Base-by-base conservation (phyloP, 2,329 filamentous ascomycete genomes). In the Dactylellina parvicollis region DNA sequence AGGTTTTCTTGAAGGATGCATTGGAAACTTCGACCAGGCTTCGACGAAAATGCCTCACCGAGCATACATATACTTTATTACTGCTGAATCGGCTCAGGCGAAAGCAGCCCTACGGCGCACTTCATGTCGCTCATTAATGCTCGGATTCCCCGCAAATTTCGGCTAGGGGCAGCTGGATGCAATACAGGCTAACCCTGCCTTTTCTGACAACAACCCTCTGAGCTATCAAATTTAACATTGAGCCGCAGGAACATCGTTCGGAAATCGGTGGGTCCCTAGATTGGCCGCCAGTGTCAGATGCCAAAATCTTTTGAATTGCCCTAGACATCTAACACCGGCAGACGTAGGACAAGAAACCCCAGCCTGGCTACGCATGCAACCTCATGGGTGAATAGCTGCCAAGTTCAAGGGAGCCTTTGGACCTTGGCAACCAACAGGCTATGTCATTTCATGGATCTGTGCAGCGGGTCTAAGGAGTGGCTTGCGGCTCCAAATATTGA, bases 131-230 rank as follows among this genome's bases (percentile, higher is more conserved):
- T 36, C n/a, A n/a, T 24, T 44, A 34, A 36, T 42, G 30, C 40
- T 73, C 60, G 54, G 60, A 56, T 66, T 59, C 60, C 69, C 69
- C 69, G 69, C 69, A 66, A 73, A 57, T 60, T 56, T 66, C 60
- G 69, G 54, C 54, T 66, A 49, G 32, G 10, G 28, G 14, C 46
- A 55, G 44, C 38, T 54, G 46, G 22, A 56, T 62, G 20, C 44
- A 52, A 47, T 55, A 22, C 22, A 66, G 60, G 42, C 16, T 12
- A 16, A 49, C 66, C 66, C 49, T 64, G 66, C 59, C 44, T 50
- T 59, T 42, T 49, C 30, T 56, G 38, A 38, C 38, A 12, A 40
- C 12, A 36, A 38, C 66, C n/a, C 46, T 22, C 47, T 64, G 14
- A 26, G 36, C 40, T 44, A 36, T 54, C 24, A 34, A 61, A 55